Percentiles rank a stretch among this genome's conserved stretches.
These are phyloP conservation scores for Rhodotorula glutinis DNA, from an alignment of 1,284 basidiomycete genomes.

Conservation along the genomic window DNA sequence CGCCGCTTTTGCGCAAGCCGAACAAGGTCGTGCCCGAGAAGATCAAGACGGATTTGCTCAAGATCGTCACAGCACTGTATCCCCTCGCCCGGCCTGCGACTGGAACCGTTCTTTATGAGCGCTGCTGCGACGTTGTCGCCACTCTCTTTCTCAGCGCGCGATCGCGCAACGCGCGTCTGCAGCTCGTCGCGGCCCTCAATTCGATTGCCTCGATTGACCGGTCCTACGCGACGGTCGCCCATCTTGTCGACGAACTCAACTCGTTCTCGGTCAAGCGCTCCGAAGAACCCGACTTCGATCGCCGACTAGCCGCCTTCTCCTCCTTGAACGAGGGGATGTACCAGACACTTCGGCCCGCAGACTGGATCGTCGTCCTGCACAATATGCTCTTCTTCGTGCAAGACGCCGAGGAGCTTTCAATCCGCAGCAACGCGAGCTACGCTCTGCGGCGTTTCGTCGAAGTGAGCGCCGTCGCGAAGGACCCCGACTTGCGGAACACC, in stretches of 20 bases:
- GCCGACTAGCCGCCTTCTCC: conserved; percentile 73
- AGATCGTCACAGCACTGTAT: conserved; percentile 70
- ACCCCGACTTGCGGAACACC: conserved; percentile 45
- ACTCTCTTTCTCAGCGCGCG: conserved; percentile 72
- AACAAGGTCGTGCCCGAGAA: conserved; percentile 76
- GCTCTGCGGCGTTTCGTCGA: conserved; percentile 76
- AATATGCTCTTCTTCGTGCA: conserved; percentile 76
- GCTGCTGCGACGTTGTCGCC: conserved; percentile 58
- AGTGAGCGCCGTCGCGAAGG: conserved; percentile 51
- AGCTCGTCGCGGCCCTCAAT: conserved; percentile 65
- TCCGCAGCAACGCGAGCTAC: conserved; percentile 77
- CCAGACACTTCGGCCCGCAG: conserved; percentile 54
- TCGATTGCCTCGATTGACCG: conserved; percentile 59
- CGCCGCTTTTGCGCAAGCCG: conserved; percentile 76
- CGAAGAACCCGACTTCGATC: conserved; percentile 92
- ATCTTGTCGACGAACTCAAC: conserved; percentile 70
- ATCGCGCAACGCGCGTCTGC: conserved; percentile 64
- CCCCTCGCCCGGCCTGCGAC: conserved; percentile 51
- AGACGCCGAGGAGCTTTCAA: conserved; percentile 82
- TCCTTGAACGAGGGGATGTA: conserved; percentile 66
- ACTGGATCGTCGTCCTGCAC: conserved; percentile 83
- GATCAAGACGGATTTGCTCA: conserved; percentile 78
- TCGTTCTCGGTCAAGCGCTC: conserved; percentile 76
- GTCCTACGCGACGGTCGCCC: conserved; percentile 55
- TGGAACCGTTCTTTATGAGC: conserved; percentile 20